These are phyloP conservation scores for Yamadazyma membranifaciens DNA, from an alignment of 1,139 yeast genomes.

Conservation along the genomic window DNA sequence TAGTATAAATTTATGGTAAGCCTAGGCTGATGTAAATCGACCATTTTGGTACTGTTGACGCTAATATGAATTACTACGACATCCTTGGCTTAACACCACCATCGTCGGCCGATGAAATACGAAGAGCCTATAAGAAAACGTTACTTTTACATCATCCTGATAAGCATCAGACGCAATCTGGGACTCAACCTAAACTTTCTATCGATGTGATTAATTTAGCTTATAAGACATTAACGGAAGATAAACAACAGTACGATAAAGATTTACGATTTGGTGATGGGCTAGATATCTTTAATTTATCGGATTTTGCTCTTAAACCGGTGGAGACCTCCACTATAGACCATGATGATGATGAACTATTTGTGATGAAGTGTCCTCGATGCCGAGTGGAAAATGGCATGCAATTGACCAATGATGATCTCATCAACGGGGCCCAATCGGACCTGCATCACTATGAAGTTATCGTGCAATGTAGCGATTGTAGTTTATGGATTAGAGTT, in stretches of 20 bases:
- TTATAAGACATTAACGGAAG: slow-evolving; percentile 42
- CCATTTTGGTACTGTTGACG: slow-evolving; percentile 1
- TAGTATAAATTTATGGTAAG: no score
- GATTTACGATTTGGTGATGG: slow-evolving; percentile 50
- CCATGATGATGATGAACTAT: slow-evolving; percentile 35
- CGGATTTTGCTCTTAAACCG: slow-evolving; percentile 45
- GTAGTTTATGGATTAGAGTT: slow-evolving; percentile 83
- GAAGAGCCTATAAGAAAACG: slow-evolving; percentile 57
- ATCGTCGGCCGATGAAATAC: slow-evolving; percentile 44
- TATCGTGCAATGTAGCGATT: slow-evolving; percentile 73
- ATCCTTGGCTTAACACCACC: slow-evolving; percentile 46
- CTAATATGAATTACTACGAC: slow-evolving; percentile 45
- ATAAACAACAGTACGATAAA: background rate
- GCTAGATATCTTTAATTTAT: slow-evolving; percentile 61
- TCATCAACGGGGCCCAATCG: slow-evolving; percentile 50
- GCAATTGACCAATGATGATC: slow-evolving; percentile 55
- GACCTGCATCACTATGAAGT: slow-evolving; percentile 63
- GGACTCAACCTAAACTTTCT: background rate
- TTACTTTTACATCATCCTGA: slow-evolving; percentile 78
- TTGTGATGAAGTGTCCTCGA: slow-evolving; percentile 62
- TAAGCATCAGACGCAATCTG: slow-evolving; percentile 29
- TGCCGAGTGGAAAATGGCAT: slow-evolving; percentile 62
- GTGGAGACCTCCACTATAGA: background rate
- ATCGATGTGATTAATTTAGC: slow-evolving; percentile 58
- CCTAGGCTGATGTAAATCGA: no score